Evolutionary conservation across 2,329 filamentous ascomycete genomes (phyloP).

Genomic region (Bipolaris zeicola): DNA sequence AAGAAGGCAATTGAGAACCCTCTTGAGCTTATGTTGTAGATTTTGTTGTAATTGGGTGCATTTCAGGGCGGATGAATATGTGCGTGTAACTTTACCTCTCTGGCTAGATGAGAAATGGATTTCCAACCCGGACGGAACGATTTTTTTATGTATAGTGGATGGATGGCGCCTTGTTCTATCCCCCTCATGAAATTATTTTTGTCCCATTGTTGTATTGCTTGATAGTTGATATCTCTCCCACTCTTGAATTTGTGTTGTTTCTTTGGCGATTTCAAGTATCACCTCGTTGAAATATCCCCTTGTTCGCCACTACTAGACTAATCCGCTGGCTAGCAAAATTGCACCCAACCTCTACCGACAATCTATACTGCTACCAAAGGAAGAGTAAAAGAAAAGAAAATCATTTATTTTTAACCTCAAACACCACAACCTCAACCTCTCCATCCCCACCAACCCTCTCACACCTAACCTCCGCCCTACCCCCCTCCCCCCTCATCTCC

Average conservation of each 20-base stretch:
- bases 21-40: conserved; percentile 85
- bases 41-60: conserved; percentile 19
- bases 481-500: neutral
- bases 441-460: neutral
- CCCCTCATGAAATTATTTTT: conserved; percentile 14
- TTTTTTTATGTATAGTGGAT: conserved; percentile 42
- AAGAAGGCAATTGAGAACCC: conserved; percentile 99
- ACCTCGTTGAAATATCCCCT: neutral
- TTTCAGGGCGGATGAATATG: conserved; percentile 7
- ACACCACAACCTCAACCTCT: neutral
- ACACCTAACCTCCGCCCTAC: neutral
- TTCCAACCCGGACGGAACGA: conserved; percentile 17
- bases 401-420: neutral
- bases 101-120: conserved; percentile 19
- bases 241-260: neutral
- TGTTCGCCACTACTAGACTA: neutral
- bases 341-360: neutral
- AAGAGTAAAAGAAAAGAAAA: neutral
- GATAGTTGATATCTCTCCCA: conserved; percentile 17
- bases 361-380: neutral
- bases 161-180: conserved; percentile 27
- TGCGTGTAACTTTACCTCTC: conserved; percentile 32
- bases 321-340: no score
- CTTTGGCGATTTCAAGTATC: neutral
- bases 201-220: conserved; percentile 14